phyloP scores from a whole-genome alignment of 2,329 filamentous ascomycete species.

The Cryphonectria japonica region DNA sequence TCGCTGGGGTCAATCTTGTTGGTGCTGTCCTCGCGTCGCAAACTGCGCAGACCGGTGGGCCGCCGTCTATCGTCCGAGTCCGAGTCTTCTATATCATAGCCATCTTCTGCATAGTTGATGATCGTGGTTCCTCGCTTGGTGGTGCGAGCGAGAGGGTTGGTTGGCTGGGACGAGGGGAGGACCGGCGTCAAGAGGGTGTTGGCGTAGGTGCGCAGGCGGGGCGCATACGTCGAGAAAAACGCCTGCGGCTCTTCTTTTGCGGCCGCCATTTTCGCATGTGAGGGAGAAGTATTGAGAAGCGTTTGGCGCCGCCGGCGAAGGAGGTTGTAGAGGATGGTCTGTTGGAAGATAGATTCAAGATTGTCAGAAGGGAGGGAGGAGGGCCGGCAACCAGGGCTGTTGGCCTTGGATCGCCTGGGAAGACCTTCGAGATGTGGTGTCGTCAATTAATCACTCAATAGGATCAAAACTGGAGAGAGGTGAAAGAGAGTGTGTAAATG shows the following conservation, averaged over 20 bases:
- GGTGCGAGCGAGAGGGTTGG: slow-evolving; percentile 74
- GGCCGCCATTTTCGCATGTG: slow-evolving; percentile 48
- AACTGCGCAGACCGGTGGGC: slow-evolving; percentile 81
- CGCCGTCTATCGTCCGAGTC: slow-evolving; percentile 77
- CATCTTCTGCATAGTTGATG: slow-evolving; percentile 98
- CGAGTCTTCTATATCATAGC: slow-evolving; percentile 77
- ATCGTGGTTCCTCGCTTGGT: slow-evolving; percentile 96
- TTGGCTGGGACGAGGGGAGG: slow-evolving; percentile 69
- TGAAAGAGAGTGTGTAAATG: background rate
- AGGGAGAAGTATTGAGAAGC: background rate
- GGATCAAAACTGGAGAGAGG: background rate
- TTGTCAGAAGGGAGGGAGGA: slow-evolving; percentile 2
- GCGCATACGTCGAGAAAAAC: slow-evolving; percentile 89
- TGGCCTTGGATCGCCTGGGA: background rate
- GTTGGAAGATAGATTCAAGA: background rate
- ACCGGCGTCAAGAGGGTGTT: slow-evolving; percentile 90
- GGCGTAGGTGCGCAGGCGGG: slow-evolving; percentile 84
- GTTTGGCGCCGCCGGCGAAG: background rate
- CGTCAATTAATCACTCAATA: background rate
- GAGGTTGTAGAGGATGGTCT: background rate
- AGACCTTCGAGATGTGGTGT: background rate
- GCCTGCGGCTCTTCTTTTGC: slow-evolving; percentile 68
- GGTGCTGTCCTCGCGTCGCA: slow-evolving; percentile 74
- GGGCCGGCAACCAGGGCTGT: background rate
- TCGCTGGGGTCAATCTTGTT: slow-evolving; percentile 69